phyloP scores from a whole-genome alignment of 306 rosid genomes.

The Astragalus membranaceus region DNA sequence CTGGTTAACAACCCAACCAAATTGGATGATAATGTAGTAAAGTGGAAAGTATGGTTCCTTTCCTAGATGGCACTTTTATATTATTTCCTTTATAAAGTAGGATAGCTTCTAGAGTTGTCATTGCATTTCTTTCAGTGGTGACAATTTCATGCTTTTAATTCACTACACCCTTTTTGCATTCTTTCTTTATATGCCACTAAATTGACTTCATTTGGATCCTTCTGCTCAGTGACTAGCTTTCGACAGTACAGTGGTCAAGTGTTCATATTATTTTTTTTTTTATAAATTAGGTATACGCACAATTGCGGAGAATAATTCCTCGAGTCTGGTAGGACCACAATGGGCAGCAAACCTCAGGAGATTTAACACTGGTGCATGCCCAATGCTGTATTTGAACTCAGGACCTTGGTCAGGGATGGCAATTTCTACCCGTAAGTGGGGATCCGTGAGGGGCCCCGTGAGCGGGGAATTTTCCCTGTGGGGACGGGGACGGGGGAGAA shows the following conservation, averaged over 20 bases:
- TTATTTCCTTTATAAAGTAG: neutral
- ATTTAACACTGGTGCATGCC: no score
- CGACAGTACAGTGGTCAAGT: neutral
- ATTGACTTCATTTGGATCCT: neutral
- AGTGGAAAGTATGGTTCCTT: neutral
- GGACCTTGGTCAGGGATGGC: no score
- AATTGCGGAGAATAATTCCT: no score
- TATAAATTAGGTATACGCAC: no score
- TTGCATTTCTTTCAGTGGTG: neutral
- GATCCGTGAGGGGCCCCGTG: no score
- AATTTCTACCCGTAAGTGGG: no score
- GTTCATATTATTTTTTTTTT: no score
- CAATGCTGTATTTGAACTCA: no score
- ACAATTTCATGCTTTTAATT: neutral
- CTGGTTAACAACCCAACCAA: conserved; percentile 17
- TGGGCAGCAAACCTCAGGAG: no score
- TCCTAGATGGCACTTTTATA: neutral
- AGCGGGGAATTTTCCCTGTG: no score
- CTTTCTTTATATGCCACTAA: neutral
- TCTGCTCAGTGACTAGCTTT: neutral
- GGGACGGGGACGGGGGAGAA: no score
- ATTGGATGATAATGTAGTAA: neutral
- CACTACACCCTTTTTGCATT: neutral
- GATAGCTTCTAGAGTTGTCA: neutral
- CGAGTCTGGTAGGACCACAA: no score